Base-by-base conservation (phyloP, 352 stramenopile species). In the Aphanomyces astaci region DNA sequence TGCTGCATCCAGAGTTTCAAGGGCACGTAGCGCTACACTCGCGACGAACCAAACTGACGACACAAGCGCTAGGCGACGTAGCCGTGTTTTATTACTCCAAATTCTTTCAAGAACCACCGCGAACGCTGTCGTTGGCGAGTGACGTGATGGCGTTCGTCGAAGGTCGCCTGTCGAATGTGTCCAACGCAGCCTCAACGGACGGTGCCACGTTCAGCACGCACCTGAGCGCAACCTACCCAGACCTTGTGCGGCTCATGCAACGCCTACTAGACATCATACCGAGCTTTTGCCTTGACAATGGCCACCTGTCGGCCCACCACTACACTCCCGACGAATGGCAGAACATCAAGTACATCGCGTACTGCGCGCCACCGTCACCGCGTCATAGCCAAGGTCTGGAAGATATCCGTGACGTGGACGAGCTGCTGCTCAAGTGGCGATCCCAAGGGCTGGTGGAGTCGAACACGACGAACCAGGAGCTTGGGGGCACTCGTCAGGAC, bases 61-160 rank as follows among this genome's bases (percentile, higher is more conserved):
- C 82, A 40, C 88, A 79, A 63, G 70, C 74, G 36, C 67, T 92
- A 33, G 89, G 79, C 70, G 81, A 90, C 68, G 62, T 83, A 5
- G 75, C 74, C 9, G 80, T 87, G 3, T 48, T 63, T 13, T 92
- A 92, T 71, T 89, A 84, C 63, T 62, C 52, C 36, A 74, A 71
- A 19, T 75, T 88, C 13, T 79, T 88, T 43, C 68, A 66, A 0
- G 73, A 65, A 15, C 85, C 80, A n/a, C n/a, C n/a, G n/a, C n/a
- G n/a, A 60, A 68, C 79, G 5, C 79, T 62, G 51, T 81, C 73
- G 19, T 48, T 90, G 55, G 79, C 79, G 43, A 80, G 78, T 30
- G 80, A 90, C 66, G 72, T 90, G 64, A 88, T 81, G 1, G 81
- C 84, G 39, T 92, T 82, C 52, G 51, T 89, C n/a, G 79, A 90